Evolutionary conservation across 495 filamentous ascomycete genomes (phyloP).

Genomic region (Penicillium paradoxum): DNA sequence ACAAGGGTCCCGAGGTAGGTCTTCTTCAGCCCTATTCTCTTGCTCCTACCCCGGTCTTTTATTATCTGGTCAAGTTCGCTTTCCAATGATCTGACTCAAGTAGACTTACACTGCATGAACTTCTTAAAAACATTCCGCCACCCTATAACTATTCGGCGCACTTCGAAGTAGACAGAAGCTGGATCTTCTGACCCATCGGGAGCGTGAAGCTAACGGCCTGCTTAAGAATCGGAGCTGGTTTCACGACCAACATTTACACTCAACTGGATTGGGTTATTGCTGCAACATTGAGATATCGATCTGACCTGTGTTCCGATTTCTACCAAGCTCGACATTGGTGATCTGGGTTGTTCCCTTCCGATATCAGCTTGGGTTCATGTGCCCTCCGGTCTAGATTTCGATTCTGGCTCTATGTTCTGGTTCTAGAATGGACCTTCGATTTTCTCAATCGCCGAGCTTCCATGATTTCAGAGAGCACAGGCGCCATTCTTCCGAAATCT

Average conservation of each 20-base stretch:
- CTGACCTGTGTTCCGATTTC: slow-evolving; percentile 10
- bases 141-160: slow-evolving; percentile 2
- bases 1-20: slow-evolving; percentile 19
- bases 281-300: slow-evolving; percentile 20
- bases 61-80: slow-evolving; percentile 6
- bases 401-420: slow-evolving; percentile 21
- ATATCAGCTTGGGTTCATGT: slow-evolving; percentile 14
- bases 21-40: slow-evolving; percentile 24
- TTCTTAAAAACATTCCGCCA: slow-evolving; percentile 5
- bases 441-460: slow-evolving; percentile 50
- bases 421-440: slow-evolving; percentile 53
- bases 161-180: slow-evolving; percentile 20
- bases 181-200: slow-evolving; percentile 19
- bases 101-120: slow-evolving; percentile 19
- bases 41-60: not conserved
- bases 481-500: slow-evolving; percentile 14
- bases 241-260: slow-evolving; percentile 24
- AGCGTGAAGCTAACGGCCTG: slow-evolving; percentile 16
- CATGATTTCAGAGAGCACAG: slow-evolving; percentile 43
- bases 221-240: slow-evolving; percentile 24
- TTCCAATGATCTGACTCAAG: slow-evolving; percentile 18
- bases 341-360: not conserved
- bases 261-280: slow-evolving; percentile 29
- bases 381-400: slow-evolving; percentile 17
- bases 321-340: not conserved